Base-by-base conservation (phyloP, 345 rosid species). In the Aquilaria yunnanensis region DNA sequence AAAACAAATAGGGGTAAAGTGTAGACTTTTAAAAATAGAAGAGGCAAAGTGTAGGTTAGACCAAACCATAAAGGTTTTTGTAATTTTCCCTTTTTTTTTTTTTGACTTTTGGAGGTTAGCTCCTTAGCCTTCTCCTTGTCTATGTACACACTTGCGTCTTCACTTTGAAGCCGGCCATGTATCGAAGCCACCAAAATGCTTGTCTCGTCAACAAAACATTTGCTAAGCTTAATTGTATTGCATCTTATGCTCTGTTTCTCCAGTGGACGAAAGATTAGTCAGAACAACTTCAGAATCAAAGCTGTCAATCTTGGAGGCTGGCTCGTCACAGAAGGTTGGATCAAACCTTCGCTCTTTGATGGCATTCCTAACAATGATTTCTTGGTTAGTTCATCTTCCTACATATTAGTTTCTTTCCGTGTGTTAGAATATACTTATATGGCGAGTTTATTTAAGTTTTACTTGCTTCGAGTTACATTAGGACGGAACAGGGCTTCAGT, bases 241-340 rank as follows among this genome's bases (percentile, higher is more conserved):
- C 50, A 14, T 48, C 63, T 65, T 34, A 8, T 71, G 62, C 43
- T 62, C 50, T 13, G 59, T 56, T 34, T 53, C 46, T 63, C 64
- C 13, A 30, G 65, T 53, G 80, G 73, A 12, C 73, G 74, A 49
- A 30, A 9, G 1, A 6, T 49, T 12, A n/a, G 46, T 45, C 71
- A 74, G 30, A 56, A 50, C 13, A 56, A 50, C 16, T 62, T 57
- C 46, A 51, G 54, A 58, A 41, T 79, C 14, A 75, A 59, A 76
- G 92, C 92, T 11, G 92, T 78, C 53, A 83, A 76, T 68, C 88
- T 86, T 11, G 88, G 89, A 60, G 92, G 92, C 9, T 86, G 92
- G 92, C 74, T 83, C 0, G 83, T 86, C 10, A 75, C 85, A 0
- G 92, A 83, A 83, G 87, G 87, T 34, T 83, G 89, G 92, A 86